Base-by-base conservation (phyloP, 345 rosid genomes). In the Microthlaspi erraticum region DNA sequence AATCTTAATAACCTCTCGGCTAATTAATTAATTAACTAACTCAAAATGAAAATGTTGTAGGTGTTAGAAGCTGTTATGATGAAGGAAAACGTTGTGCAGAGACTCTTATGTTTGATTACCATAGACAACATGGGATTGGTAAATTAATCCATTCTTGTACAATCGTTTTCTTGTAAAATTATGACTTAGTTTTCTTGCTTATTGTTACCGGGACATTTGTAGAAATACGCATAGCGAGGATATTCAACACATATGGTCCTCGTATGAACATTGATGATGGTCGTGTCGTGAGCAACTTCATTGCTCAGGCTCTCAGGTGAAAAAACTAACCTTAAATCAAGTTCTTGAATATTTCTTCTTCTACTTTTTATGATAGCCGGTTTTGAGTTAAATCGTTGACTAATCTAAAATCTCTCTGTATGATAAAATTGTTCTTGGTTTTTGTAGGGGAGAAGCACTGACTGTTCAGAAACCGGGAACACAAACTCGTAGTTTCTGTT, bases 211-310 rank as follows among this genome's bases (percentile, higher is more conserved):
- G 18, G 7, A 0, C 32, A 66, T 43, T 43, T 66, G 48, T 56
- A 90, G 97, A 93, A 69, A 90, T 93, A 1, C 66, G 97, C 56
- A 87, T 93, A 74, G 97, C 98, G 31, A 83, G 97, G 60, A 91
- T 93, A 65, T 93, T 93, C 77, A 93, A 93, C 79, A 93, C 98
- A 18, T 93, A 93, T 64, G 98, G 97, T 54, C 96, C 98, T 12
- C 89, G 97, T 50, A 93, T 93, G 98, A 91, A 91, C 71, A 93
- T 90, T 8, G 93, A 93, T 43, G 98, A 93, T 70, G 97, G 97
- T 19, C 98, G 98, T 73, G 98, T 90, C 12, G 98, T 93, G 72
- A 93, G 98, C 77, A 93, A 93, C 79, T 93, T 93, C 84, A 86
- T 93, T 12, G 97, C 98, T 74, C 98, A 93, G 73, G 97, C 98